These are phyloP conservation scores for Dichotomopilus funicola DNA, from an alignment of 2,329 filamentous ascomycete genomes.

Conservation along the genomic window DNA sequence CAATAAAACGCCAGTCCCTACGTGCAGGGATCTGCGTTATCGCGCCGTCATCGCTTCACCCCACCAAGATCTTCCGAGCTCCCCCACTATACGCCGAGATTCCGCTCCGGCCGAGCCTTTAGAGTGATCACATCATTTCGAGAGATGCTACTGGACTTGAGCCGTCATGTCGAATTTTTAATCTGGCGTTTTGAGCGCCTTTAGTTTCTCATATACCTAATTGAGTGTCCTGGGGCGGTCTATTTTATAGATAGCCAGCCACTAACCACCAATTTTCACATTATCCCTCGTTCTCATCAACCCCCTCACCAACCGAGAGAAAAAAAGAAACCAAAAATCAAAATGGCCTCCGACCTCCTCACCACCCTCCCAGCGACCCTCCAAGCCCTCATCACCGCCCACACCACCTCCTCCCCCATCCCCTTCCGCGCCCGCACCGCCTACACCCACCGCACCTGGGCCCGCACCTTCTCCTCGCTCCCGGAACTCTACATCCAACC, in stretches of 20 bases:
- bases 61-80: no score
- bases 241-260: no score
- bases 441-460: constrained; percentile 88
- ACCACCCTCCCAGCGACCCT: constrained; percentile 15
- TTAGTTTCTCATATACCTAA: no score
- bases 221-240: no score
- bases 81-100: no score
- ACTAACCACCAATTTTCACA: no score
- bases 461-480: constrained; percentile 79
- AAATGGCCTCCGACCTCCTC: constrained; percentile 10
- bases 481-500: constrained; percentile 91
- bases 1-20: no score
- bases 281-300: no score
- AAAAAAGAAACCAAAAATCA: not conserved
- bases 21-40: no score
- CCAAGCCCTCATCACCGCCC: constrained; percentile 12
- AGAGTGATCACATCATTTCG: not conserved
- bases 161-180: not conserved
- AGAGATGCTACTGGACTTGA: not conserved
- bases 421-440: constrained; percentile 69
- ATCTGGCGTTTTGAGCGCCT: not conserved
- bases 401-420: constrained; percentile 34
- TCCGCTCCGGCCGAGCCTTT: no score
- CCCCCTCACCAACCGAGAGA: no score
- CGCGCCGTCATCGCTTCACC: no score